Evolutionary conservation across 441 rosid species (phyloP).

Genomic region (Gossypium schwendimanii): DNA sequence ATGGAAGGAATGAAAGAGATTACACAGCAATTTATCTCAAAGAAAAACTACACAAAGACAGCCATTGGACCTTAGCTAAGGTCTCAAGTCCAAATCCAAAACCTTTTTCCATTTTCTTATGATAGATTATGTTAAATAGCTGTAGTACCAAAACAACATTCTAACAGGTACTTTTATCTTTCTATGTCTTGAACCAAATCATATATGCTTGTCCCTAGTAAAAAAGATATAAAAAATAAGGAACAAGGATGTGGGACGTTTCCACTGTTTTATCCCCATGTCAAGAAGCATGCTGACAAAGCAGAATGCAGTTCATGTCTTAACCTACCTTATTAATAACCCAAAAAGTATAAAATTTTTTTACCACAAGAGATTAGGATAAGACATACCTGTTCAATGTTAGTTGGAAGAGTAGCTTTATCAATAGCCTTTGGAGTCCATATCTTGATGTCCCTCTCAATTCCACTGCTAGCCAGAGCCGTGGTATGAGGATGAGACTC

Average conservation of each 20-base stretch:
- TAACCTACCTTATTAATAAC: not conserved
- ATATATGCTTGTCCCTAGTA: not conserved
- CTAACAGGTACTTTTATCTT: not conserved
- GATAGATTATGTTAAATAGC: not conserved
- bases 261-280: not conserved
- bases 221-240: not conserved
- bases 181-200: not conserved
- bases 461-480: constrained; percentile 80
- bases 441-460: constrained; percentile 70
- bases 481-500: constrained; percentile 70
- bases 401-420: constrained; percentile 57
- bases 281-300: not conserved
- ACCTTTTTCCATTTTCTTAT: not conserved
- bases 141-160: not conserved
- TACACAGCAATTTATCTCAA: not conserved
- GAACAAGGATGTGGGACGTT: not conserved
- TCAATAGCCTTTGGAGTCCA: constrained; percentile 70
- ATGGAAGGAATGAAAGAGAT: not conserved
- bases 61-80: not conserved
- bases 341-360: not conserved
- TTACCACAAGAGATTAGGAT: not conserved
- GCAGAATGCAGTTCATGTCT: not conserved
- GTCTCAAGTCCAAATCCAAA: not conserved
- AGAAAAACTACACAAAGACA: not conserved
- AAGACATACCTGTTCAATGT: constrained; percentile 60